Base-by-base conservation (phyloP, 345 rosid species). In the Capsella bursapastoris region DNA sequence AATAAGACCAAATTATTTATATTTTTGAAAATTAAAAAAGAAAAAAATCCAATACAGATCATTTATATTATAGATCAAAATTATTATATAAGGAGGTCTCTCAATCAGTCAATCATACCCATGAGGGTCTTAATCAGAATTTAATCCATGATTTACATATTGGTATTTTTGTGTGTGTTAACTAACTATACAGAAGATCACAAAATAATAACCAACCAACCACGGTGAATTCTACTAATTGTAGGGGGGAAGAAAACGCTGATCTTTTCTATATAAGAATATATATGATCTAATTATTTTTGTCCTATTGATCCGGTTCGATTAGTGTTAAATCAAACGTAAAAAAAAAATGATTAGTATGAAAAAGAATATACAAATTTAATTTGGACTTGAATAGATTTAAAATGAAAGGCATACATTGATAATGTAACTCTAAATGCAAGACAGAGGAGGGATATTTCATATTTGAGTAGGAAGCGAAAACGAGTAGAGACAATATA, bases 91-190 rank as follows among this genome's bases (percentile, higher is more conserved):
- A 28, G 4, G 3, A 45, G 58, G 51, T 73, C n/a, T 73, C 57
- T 65, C 41, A 14, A 47, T 68, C 63, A 68, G 51, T 68, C 63
- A 41, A 68, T 66, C 78, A 50, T 40, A 56, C 50, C 7, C 58
- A 64, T 68, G 64, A 43, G 41, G 10, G 12, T 37, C 9, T 15
- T 31, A 43, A 22, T 59, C 29, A 47, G 2, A 22, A 48, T 43
- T 53, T 63, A 43, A 72, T 52, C 45, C 45, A 57, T 14, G 25
- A 31, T 22, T 57, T 18, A 5, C 14, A 43, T 68, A 38, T 34
- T 32, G 37, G 8, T 34, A 34, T 34, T 34, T 22, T 22, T 22
- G 25, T 22, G 25, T 22, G 25, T 18, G 22, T 18, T 18, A 18
- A 18, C 22, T 18, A 18, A 18, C 22, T 18, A 18, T 18, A 18